These are phyloP conservation scores for Kokia cookei DNA, from an alignment of 441 rosid species.

Conservation along the genomic window DNA sequence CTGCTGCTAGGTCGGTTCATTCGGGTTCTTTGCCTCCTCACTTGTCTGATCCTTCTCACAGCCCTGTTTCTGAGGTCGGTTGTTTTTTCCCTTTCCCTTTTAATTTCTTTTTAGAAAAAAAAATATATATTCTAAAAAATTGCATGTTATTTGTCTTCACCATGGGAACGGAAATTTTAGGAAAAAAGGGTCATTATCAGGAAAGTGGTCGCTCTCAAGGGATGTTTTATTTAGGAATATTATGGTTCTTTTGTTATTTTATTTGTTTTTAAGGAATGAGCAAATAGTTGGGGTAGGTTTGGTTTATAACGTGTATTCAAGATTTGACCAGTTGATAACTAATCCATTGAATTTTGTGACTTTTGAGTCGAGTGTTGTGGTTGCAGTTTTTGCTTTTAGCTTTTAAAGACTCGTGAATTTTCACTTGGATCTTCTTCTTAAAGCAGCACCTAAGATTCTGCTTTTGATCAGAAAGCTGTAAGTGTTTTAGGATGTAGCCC, in stretches of 20 bases:
- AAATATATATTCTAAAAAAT: neutral
- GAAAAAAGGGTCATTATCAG: neutral
- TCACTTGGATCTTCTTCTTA: neutral
- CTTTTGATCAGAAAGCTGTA: neutral
- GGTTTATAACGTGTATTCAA: neutral
- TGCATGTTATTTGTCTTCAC: neutral
- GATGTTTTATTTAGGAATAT: neutral
- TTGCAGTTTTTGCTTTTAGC: neutral
- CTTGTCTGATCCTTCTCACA: conserved; percentile 96
- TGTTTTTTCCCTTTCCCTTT: neutral
- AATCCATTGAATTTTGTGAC: conserved; percentile 1
- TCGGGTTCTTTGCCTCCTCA: conserved; percentile 89
- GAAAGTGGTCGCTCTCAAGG: neutral
- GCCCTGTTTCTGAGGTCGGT: conserved; percentile 90
- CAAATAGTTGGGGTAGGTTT: neutral
- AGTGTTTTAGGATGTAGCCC: neutral
- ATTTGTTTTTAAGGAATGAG: neutral
- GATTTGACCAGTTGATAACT: neutral
- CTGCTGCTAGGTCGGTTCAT: conserved; percentile 50
- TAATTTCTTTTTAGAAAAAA: neutral
- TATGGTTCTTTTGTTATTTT: too few species aligned
- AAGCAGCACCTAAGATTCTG: neutral
- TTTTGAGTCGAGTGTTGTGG: neutral
- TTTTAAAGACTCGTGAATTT: neutral
- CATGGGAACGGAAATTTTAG: neutral